A percentile compares a stretch with the other conserved stretches of the same genome.
Conservation (phyloP, 805 yeast species). For the Dipodascus geniculatus region DNA sequence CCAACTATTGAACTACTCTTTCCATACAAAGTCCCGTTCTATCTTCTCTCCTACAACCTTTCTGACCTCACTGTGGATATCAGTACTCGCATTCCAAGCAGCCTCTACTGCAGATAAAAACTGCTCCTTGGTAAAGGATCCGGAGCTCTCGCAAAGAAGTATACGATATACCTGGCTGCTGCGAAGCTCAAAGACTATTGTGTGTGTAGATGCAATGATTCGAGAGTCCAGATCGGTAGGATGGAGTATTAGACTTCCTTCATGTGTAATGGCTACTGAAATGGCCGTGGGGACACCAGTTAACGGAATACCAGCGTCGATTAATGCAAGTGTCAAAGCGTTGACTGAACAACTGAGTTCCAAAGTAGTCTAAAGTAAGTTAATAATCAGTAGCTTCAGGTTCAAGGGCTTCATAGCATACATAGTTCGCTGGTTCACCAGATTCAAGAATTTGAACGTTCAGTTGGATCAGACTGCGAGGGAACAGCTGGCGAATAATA, state of each 20-base stretch:
- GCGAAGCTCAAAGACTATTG: slow-evolving; percentile 46
- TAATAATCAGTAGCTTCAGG: background rate
- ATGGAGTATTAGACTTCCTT: slow-evolving; percentile 33
- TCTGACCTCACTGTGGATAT: slow-evolving; percentile 36
- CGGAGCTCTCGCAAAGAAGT: slow-evolving; percentile 61
- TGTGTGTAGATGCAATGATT: slow-evolving; percentile 42
- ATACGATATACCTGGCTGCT: slow-evolving; percentile 42
- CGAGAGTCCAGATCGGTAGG: slow-evolving; percentile 30
- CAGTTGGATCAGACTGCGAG: slow-evolving; percentile 66
- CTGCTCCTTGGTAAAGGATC: slow-evolving; percentile 49
- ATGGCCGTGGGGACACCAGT: slow-evolving; percentile 49
- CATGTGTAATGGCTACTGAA: slow-evolving; percentile 30
- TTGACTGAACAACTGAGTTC: slow-evolving; percentile 65
- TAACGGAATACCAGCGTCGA: slow-evolving; percentile 71
- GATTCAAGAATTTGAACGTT: slow-evolving; percentile 52
- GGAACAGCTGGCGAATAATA: slow-evolving; percentile 53
- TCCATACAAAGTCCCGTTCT: slow-evolving; percentile 50
- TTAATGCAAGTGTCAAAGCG: slow-evolving; percentile 57
- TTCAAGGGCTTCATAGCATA: slow-evolving; percentile 4
- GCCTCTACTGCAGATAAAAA: slow-evolving; percentile 40
- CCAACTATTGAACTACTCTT: no score
- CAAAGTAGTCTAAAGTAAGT: slow-evolving; percentile 21
- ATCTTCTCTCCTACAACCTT: slow-evolving; percentile 37
- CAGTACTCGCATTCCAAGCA: slow-evolving; percentile 38
- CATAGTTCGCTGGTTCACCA: slow-evolving; percentile 30